phyloP scores from a whole-genome alignment of 2,329 filamentous ascomycete genomes.

The Claviceps monticola region DNA sequence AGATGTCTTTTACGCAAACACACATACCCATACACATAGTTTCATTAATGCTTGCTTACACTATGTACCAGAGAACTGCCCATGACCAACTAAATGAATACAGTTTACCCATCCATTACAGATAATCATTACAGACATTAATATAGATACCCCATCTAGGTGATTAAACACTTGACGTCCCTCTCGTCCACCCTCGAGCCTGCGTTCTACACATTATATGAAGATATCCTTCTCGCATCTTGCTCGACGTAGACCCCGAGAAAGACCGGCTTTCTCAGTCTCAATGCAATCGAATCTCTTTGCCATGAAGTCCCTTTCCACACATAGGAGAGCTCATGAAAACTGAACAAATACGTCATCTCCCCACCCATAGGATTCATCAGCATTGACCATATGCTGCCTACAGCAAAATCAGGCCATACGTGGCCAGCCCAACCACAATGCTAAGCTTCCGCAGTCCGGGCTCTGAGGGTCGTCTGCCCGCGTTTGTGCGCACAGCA shows the following conservation, averaged over 20 bases:
- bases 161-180: no score
- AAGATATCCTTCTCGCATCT: background rate
- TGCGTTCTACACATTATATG: no score
- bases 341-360: background rate
- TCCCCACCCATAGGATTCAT: no score
- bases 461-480: slow-evolving; percentile 4
- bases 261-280: background rate
- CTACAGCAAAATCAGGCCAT: slow-evolving; percentile 5
- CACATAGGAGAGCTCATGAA: background rate
- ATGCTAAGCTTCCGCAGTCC: slow-evolving; percentile 5
- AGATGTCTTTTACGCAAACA: no score
- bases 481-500: background rate
- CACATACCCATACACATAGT: no score
- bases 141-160: no score
- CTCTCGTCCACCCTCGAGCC: no score
- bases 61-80: no score
- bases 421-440: slow-evolving; percentile 4
- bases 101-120: no score
- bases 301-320: background rate
- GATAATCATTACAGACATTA: no score
- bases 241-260: background rate
- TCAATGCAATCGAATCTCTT: background rate
- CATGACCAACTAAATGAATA: no score
- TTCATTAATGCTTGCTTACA: no score
- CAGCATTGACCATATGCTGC: background rate